Conservation (phyloP, 148 eudicot genomes). For the Selenicereus undatus region DNA sequence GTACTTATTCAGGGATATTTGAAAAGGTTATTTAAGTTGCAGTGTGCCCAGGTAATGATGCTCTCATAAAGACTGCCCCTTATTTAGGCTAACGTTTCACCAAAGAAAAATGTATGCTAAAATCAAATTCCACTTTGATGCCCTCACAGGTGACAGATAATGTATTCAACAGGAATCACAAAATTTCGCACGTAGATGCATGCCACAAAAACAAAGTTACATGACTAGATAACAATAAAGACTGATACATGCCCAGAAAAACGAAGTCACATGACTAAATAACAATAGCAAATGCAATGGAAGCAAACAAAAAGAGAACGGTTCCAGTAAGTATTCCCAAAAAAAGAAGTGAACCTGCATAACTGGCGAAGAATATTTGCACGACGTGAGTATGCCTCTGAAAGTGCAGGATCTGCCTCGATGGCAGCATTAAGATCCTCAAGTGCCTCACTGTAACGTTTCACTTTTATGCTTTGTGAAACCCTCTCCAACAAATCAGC, state of each 20-base stretch:
- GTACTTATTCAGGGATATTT: too few species aligned
- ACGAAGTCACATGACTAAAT: background rate
- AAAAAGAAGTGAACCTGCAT: conserved; percentile 61
- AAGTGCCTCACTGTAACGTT: conserved; percentile 85
- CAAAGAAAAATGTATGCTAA: too few species aligned
- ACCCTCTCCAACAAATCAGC: conserved; percentile 70
- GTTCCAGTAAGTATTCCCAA: background rate
- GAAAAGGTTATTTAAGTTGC: too few species aligned
- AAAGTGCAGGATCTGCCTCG: conserved; percentile 82
- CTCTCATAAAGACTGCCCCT: too few species aligned
- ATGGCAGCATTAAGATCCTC: conserved; percentile 94
- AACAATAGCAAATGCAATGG: background rate
- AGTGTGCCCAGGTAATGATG: too few species aligned
- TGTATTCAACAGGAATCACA: background rate
- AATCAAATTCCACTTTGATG: too few species aligned
- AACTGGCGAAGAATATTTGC: conserved; percentile 71
- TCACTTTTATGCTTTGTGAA: conserved; percentile 76
- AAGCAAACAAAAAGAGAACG: background rate
- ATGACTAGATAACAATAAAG: too few species aligned
- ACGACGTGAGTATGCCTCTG: conserved; percentile 83
- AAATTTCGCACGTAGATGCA: background rate
- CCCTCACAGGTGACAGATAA: too few species aligned
- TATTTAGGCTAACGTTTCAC: too few species aligned
- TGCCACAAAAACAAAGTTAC: background rate
- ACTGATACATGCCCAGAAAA: background rate